Evolutionary conservation across 371 early-diverging fungal species (phyloP), one percentile per base, ranked within the genome.

Genomic region (Blastocladiella emersonii): DNA sequence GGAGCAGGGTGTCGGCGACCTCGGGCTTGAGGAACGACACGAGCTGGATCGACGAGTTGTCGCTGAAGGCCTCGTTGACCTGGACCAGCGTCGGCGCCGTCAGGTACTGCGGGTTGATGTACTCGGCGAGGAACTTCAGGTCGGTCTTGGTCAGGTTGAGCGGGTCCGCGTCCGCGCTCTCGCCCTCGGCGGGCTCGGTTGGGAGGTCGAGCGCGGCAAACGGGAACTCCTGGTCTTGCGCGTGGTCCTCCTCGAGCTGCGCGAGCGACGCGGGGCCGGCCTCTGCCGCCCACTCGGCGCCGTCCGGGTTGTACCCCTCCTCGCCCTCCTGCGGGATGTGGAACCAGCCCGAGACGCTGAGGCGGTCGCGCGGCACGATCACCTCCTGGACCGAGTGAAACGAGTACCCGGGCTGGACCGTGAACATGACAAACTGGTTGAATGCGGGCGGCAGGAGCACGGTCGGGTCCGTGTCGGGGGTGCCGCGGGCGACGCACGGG

Each of bases 321-420:
- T 83, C 85, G 32, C 79, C 82, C 30, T 67, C 69, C 66, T 85
- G 83, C 59, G 84, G 82, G 34, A 82, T 72, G 64, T 87, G 86
- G 69, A 86, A 88, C 89, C 88, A 87, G 8, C 89, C 89, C 57
- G 81, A 81, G 57, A 87, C 85, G 67, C 81, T 80, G 57, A 85
- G 69, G 37, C 89, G 72, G 63, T 80, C 77, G 56, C 81, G 77
- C 21, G 70, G 72, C 15, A 76, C 76, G 0, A 84, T 80, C 8
- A 89, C 88, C 70, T 89, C 88, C 60, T 87, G 79, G 12, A 89
- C 88, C 8, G 87, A 78, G 65, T 89, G 89, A 73, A 85, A 85
- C 34, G 85, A 85, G 56, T 82, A 78, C 21, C 89, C 89, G 0
- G 89, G 87, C 34, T 79, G 80, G 39, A 89, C 89, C 1, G 84